These are phyloP conservation scores for Echium plantagineum DNA, from an alignment of 257 asterid species.

Conservation along the genomic window DNA sequence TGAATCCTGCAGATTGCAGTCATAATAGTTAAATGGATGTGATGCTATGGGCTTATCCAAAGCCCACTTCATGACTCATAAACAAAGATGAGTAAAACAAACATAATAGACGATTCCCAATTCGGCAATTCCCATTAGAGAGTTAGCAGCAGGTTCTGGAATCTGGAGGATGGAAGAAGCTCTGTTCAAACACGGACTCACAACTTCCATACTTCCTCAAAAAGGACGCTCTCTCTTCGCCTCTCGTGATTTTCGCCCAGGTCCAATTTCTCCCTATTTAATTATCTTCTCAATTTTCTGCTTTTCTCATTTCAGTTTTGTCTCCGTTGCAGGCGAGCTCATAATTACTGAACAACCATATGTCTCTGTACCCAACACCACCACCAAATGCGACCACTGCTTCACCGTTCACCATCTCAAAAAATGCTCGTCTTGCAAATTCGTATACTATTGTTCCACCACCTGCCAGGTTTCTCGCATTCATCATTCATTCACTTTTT, in stretches of 20 bases:
- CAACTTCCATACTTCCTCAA: no score
- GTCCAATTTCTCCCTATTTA: conserved; percentile 22
- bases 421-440: conserved; percentile 84
- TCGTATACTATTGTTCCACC: conserved; percentile 70
- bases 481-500: neutral
- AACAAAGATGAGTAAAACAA: no score
- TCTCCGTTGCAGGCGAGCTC: conserved; percentile 55
- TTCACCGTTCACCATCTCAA: conserved; percentile 47
- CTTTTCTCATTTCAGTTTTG: no score
- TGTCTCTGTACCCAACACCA: conserved; percentile 58
- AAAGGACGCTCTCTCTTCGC: conserved; percentile 85
- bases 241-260: conserved; percentile 64
- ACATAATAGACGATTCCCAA: no score
- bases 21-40: no score
- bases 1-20: no score
- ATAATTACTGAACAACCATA: conserved; percentile 66
- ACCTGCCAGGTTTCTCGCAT: conserved; percentile 49
- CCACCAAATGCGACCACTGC: conserved; percentile 76
- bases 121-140: no score
- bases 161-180: conserved; percentile 56
- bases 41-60: no score
- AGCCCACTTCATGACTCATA: no score
- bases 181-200: conserved; percentile 19
- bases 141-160: neutral
- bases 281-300: neutral